phyloP scores from a whole-genome alignment of 352 stramenopile genomes.

The Pythium rishiriense region DNA sequence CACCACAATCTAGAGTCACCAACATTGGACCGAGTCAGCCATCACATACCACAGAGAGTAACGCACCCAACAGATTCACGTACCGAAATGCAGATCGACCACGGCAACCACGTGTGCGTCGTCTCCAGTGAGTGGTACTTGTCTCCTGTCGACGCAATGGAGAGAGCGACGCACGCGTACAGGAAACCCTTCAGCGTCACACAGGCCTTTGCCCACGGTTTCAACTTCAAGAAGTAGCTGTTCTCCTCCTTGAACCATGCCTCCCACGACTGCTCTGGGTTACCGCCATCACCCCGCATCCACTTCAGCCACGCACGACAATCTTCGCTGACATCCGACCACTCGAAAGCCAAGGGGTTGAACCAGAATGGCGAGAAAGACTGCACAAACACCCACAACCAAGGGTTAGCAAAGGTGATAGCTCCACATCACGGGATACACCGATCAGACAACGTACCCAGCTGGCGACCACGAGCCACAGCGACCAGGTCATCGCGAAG shows the following conservation, averaged over 20 bases:
- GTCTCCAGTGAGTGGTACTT: constrained; percentile 37
- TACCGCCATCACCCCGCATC: constrained; percentile 86
- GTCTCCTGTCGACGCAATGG: constrained; percentile 63
- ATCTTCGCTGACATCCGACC: constrained; percentile 86
- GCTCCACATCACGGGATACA: no score
- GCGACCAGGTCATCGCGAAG: constrained; percentile 96
- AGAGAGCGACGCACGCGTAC: constrained; percentile 75
- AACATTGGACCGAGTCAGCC: background rate
- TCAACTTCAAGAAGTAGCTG: constrained; percentile 82
- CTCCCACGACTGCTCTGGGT: constrained; percentile 88
- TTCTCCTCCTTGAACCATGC: constrained; percentile 93
- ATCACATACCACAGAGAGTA: background rate
- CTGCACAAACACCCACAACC: constrained; percentile 17
- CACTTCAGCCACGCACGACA: constrained; percentile 73
- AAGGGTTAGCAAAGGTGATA: constrained; percentile 5
- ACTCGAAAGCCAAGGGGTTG: constrained; percentile 95
- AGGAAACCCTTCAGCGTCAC: constrained; percentile 84
- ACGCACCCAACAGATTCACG: background rate
- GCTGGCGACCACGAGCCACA: constrained; percentile 94
- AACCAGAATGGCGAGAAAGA: constrained; percentile 95
- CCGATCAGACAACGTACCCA: constrained; percentile 81
- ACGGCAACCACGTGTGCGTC: constrained; percentile 34
- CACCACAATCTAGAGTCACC: constrained; percentile 6
- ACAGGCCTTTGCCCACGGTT: constrained; percentile 79
- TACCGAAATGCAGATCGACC: constrained; percentile 32